These are phyloP conservation scores for Byssochlamys sp. DNA, from an alignment of 2,329 filamentous ascomycete species.

Conservation along the genomic window DNA sequence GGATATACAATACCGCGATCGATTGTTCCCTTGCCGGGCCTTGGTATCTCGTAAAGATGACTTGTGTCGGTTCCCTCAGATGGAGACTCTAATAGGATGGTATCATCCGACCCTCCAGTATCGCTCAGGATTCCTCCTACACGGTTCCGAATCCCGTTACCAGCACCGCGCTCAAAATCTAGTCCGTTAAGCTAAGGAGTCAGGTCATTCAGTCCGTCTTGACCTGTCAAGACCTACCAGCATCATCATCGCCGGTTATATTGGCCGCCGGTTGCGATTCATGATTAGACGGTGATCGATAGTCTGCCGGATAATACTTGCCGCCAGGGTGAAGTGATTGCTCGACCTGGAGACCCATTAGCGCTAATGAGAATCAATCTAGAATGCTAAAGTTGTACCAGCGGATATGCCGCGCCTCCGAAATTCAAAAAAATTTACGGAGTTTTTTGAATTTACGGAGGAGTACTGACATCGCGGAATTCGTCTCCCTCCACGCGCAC, in stretches of 20 bases:
- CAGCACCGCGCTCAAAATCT: neutral
- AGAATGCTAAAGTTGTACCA: conserved; percentile 27
- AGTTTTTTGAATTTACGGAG: conserved; percentile 21
- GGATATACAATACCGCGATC: conserved; percentile 9
- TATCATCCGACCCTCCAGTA: neutral
- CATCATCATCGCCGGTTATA: conserved; percentile 7
- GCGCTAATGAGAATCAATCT: conserved; percentile 21
- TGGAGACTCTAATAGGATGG: neutral
- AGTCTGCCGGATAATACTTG: conserved; percentile 33
- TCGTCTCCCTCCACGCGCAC: conserved; percentile 62
- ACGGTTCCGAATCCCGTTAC: neutral
- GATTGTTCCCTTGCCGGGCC: conserved; percentile 9
- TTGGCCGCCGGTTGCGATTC: conserved; percentile 1
- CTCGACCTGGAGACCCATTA: conserved; percentile 26
- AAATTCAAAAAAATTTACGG: conserved; percentile 15
- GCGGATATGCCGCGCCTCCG: conserved; percentile 25
- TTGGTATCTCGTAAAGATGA: conserved; percentile 11
- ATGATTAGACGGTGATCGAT: conserved; percentile 8
- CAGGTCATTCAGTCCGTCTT: conserved; percentile 4
- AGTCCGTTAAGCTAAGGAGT: neutral
- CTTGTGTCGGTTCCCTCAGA: neutral
- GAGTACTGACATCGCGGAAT: conserved; percentile 39
- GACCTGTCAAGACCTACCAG: conserved; percentile 16
- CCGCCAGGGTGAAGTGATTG: conserved; percentile 41
- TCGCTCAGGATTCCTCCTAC: neutral